Base-by-base conservation (phyloP, 169 alveolate genomes). In the Pseudocohnilembus persalinus region DNA sequence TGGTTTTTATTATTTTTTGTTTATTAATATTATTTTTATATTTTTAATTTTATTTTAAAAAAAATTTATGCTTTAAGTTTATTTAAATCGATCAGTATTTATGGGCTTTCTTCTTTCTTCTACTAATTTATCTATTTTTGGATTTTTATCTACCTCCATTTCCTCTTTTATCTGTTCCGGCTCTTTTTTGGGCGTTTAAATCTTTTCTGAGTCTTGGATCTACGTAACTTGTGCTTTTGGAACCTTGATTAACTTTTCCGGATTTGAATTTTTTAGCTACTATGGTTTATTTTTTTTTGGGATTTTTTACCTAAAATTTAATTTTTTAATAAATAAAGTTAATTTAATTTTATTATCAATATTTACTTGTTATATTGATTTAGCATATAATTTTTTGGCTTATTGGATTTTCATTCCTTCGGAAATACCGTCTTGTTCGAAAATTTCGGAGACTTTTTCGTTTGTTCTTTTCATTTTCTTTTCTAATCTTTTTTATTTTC, bases 401-500 rank as follows among this genome's bases (percentile, higher is more conserved):
- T 97, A 95, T 82, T 95, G 93, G 83, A 97, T 94, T 88, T 98
- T 96, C 34, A 97, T 93, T 77, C 92, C 91, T 78, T 97, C 98
- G 74, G 95, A 96, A 78, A 96, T 90, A 64, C 96, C 99, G 29
- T 97, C 97, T 77, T 98, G 92, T 76, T 95, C 96, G 49, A 97
- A 96, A 35, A 97, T 94, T 49, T 88, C 86, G 65, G 91, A 89
- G 29, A 98, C 99, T 82, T 94, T 94, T 73, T 95, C 94, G 81
- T 95, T 95, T 24, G 98, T 96, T 87, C 95, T 97, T 85, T 98
- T 96, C 88, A 98, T 91, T 82, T 97, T 96, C 83, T 95, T 96
- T 79, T 97, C 96, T 68, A 97, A 85, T 87, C 97, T 97, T 92
- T 96, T 93, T 95, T 96, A 97, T 92, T 97, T 97, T 88, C 99